Base-by-base conservation (phyloP, 2,329 filamentous ascomycete species). In the Phoma sp. region DNA sequence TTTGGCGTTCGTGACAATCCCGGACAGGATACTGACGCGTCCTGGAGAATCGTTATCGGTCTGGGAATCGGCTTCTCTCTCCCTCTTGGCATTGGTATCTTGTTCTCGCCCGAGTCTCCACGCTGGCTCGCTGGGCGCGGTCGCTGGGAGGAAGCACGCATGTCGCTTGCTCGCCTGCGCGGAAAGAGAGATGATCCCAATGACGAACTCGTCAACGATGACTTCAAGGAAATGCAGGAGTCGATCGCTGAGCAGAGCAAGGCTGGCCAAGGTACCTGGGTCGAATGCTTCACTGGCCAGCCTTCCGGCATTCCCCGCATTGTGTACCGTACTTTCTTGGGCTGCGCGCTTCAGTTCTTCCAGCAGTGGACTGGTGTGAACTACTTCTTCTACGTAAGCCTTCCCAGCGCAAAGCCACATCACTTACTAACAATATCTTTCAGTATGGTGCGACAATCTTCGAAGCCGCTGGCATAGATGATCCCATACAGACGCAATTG, bases 371-470 rank as follows among this genome's bases (percentile, higher is more conserved):
- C 70, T 5, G 68, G 70, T 38, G 80, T 83, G 49, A 85, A 84
- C 72, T 86, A 83, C 72, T 85, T 85, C 71, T 70, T 69, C 58
- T 70, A 70, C 56, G 63, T 67, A 54, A 61, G 63, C 59, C 9
- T 9, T 24, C 62, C 57, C 57, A 44, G 46, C 38, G 37, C 6
- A 25, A 13, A 19, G 7, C 29, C 4, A 27, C n/a, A 10, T n/a
- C 38, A 19, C 38, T 40, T 25, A n/a, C 39, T 63, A 50, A 61
- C 46, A 21, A 15, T 37, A 36, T 86, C 21, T 86, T 24, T 24
- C 74, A 69, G 61, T 90, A 89, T 67, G 84, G 84, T n/a, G 84
- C 84, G 8, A 85, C 83, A 9, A 84, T 92, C 66, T 92, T 92
- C 73, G 57, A 82, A 50, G 84, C 86, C 1, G 85, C 88, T 3